phyloP scores from a whole-genome alignment of 495 filamentous ascomycete genomes.

The Darksidea phi region DNA sequence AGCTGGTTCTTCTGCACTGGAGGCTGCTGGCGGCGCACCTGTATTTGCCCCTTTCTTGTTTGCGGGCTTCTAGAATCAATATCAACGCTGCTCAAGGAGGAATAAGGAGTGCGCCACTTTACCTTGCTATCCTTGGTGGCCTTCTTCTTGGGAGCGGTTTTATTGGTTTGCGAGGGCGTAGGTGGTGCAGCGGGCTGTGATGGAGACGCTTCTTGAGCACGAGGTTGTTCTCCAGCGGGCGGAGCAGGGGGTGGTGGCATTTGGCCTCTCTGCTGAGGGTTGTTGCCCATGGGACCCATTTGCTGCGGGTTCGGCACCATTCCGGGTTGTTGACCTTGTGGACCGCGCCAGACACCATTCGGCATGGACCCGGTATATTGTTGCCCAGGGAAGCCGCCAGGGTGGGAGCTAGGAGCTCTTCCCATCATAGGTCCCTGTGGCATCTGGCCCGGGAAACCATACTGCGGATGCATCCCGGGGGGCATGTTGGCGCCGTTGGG shows the following conservation, averaged over 20 bases:
- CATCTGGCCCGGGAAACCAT: slow-evolving; percentile 49
- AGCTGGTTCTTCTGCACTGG: slow-evolving; percentile 65
- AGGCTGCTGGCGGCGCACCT: slow-evolving; percentile 73
- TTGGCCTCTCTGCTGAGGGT: slow-evolving; percentile 64
- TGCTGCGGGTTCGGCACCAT: slow-evolving; percentile 48
- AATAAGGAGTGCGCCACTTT: slow-evolving; percentile 45
- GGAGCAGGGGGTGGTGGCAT: slow-evolving; percentile 93
- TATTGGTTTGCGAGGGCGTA: slow-evolving; percentile 76
- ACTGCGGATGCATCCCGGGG: slow-evolving; percentile 45
- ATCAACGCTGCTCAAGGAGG: slow-evolving; percentile 37
- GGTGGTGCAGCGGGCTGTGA: slow-evolving; percentile 75
- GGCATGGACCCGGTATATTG: slow-evolving; percentile 42
- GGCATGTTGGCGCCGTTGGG: slow-evolving; percentile 58
- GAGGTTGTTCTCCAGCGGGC: slow-evolving; percentile 55
- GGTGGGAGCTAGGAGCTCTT: slow-evolving; percentile 80
- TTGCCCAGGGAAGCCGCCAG: slow-evolving; percentile 57
- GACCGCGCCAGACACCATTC: slow-evolving; percentile 37
- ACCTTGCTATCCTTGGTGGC: slow-evolving; percentile 71
- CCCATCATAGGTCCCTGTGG: slow-evolving; percentile 55
- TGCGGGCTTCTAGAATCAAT: slow-evolving; percentile 53
- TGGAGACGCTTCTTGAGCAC: slow-evolving; percentile 74
- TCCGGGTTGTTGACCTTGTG: slow-evolving; percentile 28
- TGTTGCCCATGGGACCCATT: slow-evolving; percentile 58
- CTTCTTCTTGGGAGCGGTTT: slow-evolving; percentile 85
- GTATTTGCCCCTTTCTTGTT: slow-evolving; percentile 70